Evolutionary conservation across 768 basidiomycete genomes (phyloP).

Genomic region (Dioszegia aurantiaca): DNA sequence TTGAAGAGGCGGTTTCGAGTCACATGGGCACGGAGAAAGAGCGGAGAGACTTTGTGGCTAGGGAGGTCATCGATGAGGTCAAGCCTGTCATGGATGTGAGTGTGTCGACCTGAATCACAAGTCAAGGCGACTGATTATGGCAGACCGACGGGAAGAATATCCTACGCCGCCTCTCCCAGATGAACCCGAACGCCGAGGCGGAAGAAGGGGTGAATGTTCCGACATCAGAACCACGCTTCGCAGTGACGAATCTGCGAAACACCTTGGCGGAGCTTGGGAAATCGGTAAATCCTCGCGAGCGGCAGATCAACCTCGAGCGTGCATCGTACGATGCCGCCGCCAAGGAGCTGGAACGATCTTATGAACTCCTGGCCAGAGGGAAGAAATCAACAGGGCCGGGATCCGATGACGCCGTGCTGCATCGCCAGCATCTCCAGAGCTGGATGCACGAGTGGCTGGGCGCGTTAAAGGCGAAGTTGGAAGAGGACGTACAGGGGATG

Average conservation of each 20-base stretch:
- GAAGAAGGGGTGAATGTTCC: background rate
- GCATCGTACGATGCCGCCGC: constrained; percentile 45
- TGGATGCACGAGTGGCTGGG: constrained; percentile 49
- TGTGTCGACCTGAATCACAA: too few relatives aligned
- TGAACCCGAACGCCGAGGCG: background rate
- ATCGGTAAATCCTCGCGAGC: constrained; percentile 28
- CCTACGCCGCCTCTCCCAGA: background rate
- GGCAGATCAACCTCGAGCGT: constrained; percentile 42
- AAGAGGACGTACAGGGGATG: constrained; percentile 26
- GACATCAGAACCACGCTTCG: constrained; percentile 33
- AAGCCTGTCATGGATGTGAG: constrained; percentile 38
- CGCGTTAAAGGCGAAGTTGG: constrained; percentile 24
- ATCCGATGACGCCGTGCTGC: constrained; percentile 19
- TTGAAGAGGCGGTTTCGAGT: constrained; percentile 22
- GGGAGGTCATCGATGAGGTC: constrained; percentile 37
- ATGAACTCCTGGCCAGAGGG: constrained; percentile 20
- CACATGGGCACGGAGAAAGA: constrained; percentile 33
- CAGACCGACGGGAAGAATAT: constrained; percentile 9
- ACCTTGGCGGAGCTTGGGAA: constrained; percentile 55
- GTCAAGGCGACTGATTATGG: background rate
- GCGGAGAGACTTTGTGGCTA: constrained; percentile 19
- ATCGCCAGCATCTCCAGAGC: constrained; percentile 36
- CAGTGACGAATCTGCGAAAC: constrained; percentile 44
- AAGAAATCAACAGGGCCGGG: background rate
- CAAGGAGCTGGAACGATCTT: constrained; percentile 39